Evolutionary conservation across 2,329 filamentous ascomycete species (phyloP).

Genomic region (Exophiala oligosperma): DNA sequence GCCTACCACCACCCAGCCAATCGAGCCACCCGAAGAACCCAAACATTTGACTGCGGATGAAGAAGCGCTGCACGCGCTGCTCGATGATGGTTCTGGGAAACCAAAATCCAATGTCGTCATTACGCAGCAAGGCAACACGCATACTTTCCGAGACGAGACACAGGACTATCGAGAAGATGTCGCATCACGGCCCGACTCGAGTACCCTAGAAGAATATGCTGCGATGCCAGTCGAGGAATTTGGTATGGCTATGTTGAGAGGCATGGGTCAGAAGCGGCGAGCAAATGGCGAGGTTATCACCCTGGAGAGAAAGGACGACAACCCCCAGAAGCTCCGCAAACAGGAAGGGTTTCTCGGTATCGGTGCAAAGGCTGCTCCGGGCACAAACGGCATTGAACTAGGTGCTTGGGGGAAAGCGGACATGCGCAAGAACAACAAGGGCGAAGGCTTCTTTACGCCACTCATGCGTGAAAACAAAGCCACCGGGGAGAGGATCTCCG

Average conservation of each 20-base stretch:
- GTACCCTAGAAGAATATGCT: constrained; percentile 80
- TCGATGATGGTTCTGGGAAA: constrained; percentile 54
- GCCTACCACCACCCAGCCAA: background rate
- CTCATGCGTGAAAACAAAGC: constrained; percentile 61
- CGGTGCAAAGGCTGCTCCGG: constrained; percentile 69
- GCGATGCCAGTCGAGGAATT: constrained; percentile 93
- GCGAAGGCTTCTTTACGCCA: constrained; percentile 59
- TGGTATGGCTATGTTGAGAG: constrained; percentile 81
- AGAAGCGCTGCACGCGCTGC: constrained; percentile 65
- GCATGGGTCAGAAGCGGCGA: constrained; percentile 89
- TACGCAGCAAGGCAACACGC: constrained; percentile 34
- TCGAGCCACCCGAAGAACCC: constrained; percentile 8
- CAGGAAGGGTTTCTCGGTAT: constrained; percentile 82
- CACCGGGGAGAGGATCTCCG: constrained; percentile 63
- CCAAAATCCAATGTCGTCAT: constrained; percentile 56
- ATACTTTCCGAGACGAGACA: constrained; percentile 37
- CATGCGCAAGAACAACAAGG: constrained; percentile 52
- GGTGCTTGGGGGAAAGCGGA: constrained; percentile 74
- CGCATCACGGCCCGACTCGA: constrained; percentile 68
- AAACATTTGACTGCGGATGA: constrained; percentile 49
- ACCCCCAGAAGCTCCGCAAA: constrained; percentile 57
- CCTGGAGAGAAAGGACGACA: constrained; percentile 39
- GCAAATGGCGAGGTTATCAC: constrained; percentile 51
- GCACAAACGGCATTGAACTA: constrained; percentile 61
- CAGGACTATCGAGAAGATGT: constrained; percentile 72